Evolutionary conservation across 345 rosid genomes (phyloP).

Genomic region (Boechera divaricarpa): DNA sequence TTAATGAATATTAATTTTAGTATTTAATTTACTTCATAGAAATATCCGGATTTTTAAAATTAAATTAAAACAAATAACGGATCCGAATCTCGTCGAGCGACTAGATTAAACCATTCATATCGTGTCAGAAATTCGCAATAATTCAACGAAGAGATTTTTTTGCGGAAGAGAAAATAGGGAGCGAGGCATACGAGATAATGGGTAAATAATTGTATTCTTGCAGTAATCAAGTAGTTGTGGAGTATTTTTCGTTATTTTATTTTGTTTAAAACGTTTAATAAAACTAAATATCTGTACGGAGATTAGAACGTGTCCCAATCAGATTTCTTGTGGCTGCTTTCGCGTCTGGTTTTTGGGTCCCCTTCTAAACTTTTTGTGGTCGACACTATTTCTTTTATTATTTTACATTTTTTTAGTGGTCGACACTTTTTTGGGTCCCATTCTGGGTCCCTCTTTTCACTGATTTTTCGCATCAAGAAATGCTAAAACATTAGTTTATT

Average conservation of each 20-base stretch:
- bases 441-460: background rate
- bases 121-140: too few species aligned
- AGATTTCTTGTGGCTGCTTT: background rate
- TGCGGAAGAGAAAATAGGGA: background rate
- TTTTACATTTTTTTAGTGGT: slow-evolving; percentile 15
- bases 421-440: background rate
- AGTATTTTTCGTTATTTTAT: background rate
- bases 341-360: slow-evolving; percentile 26
- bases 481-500: too few species aligned
- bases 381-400: background rate
- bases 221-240: background rate
- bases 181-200: background rate
- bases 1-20: too few species aligned
- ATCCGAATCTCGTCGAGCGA: too few species aligned
- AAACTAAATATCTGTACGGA: slow-evolving; percentile 28
- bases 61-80: too few species aligned
- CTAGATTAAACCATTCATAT: too few species aligned
- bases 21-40: too few species aligned
- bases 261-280: background rate
- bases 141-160: too few species aligned
- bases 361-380: slow-evolving; percentile 7
- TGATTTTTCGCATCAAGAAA: too few species aligned
- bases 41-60: too few species aligned
- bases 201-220: background rate
- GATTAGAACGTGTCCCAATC: slow-evolving; percentile 36